A percentile compares a stretch with the other conserved stretches of the same genome.
These are phyloP conservation scores for Phytophthora sojae DNA, from an alignment of 352 stramenopile species.

Conservation along the genomic window DNA sequence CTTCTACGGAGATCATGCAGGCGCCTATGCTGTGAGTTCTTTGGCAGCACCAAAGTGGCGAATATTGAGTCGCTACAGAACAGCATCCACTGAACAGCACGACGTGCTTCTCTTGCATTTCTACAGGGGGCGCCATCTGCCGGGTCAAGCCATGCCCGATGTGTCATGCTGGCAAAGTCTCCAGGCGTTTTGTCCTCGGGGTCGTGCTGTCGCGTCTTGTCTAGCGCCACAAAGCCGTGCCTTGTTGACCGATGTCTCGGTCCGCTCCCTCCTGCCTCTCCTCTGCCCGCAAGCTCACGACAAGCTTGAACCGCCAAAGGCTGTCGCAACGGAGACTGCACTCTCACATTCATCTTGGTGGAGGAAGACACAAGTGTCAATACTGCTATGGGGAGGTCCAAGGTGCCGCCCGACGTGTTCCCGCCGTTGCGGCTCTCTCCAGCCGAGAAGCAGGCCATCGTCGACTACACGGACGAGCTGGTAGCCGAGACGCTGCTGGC, in stretches of 20 bases:
- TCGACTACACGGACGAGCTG: constrained; percentile 43
- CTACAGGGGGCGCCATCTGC: background rate
- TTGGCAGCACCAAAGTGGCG: background rate
- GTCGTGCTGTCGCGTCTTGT: constrained; percentile 19
- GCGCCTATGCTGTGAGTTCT: background rate
- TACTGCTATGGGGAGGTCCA: constrained; percentile 38
- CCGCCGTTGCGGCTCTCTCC: constrained; percentile 30
- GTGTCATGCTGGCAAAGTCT: background rate
- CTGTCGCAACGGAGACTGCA: constrained; percentile 10
- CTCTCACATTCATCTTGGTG: background rate
- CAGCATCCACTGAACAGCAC: too few relatives aligned
- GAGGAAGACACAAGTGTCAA: too few relatives aligned
- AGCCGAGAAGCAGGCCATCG: constrained; percentile 32
- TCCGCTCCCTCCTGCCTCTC: constrained; percentile 21
- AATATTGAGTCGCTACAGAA: too few relatives aligned
- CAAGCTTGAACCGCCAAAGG: background rate
- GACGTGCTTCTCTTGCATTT: background rate
- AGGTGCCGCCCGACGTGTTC: constrained; percentile 36
- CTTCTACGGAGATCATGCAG: background rate
- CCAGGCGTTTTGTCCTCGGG: background rate
- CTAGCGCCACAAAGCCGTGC: constrained; percentile 12
- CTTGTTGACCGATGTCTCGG: background rate
- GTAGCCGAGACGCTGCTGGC: constrained; percentile 37
- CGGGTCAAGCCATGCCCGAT: background rate
- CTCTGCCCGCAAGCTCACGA: constrained; percentile 15